phyloP scores from a whole-genome alignment of 495 filamentous ascomycete genomes.

The Stereocaulon alpinum region DNA sequence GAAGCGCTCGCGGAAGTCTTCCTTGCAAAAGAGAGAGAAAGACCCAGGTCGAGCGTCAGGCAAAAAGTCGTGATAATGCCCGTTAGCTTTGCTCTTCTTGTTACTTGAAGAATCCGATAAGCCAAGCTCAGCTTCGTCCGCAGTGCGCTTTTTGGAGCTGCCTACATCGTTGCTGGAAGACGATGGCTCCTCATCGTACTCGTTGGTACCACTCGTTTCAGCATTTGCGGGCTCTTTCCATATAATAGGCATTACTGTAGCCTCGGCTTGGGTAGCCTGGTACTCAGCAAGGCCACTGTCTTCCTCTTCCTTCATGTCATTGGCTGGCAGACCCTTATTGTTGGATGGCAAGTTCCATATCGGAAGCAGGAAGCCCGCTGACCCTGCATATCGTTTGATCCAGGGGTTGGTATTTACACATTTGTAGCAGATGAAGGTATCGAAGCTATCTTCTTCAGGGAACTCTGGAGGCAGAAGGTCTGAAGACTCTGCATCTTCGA shows the following conservation, averaged over 20 bases:
- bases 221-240: neutral
- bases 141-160: slow-evolving; percentile 64
- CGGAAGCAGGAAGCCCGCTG: slow-evolving; percentile 67
- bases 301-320: neutral
- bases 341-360: slow-evolving; percentile 37
- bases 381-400: slow-evolving; percentile 85
- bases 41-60: slow-evolving; percentile 40
- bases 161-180: slow-evolving; percentile 10
- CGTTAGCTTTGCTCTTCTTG: slow-evolving; percentile 51
- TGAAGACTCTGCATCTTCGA: slow-evolving; percentile 37
- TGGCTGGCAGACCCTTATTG: slow-evolving; percentile 19
- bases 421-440: slow-evolving; percentile 85
- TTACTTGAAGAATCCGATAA: slow-evolving; percentile 28
- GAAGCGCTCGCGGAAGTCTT: slow-evolving; percentile 60
- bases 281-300: slow-evolving; percentile 1
- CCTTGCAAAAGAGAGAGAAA: slow-evolving; percentile 72
- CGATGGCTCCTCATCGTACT: slow-evolving; percentile 19
- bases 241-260: neutral
- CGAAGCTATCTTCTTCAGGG: slow-evolving; percentile 78
- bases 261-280: neutral
- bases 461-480: slow-evolving; percentile 69
- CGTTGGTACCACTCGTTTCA: slow-evolving; percentile 5
- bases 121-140: slow-evolving; percentile 46
- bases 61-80: slow-evolving; percentile 29
- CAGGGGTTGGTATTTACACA: slow-evolving; percentile 83